A percentile compares a stretch with the other conserved stretches of the same genome.
phyloP scores from a whole-genome alignment of 352 stramenopile genomes.

The Aphanomyces invadans region DNA sequence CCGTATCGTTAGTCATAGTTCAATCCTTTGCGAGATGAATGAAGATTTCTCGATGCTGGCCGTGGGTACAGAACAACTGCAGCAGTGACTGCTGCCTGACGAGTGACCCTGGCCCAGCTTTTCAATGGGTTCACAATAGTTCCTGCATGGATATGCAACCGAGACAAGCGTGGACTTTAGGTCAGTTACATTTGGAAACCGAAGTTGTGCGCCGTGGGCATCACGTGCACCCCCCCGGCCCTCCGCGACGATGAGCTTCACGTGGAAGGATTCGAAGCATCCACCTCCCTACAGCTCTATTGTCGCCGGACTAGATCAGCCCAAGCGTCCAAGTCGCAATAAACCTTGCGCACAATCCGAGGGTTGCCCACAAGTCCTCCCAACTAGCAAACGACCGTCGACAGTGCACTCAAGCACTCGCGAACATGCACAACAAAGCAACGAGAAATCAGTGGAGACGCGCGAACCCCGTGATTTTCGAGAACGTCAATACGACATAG shows the following conservation, averaged over 20 bases:
- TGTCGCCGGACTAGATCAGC: background rate
- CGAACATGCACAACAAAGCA: background rate
- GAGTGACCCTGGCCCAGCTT: no score
- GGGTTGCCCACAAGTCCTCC: background rate
- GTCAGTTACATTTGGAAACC: background rate
- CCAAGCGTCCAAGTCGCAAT: background rate
- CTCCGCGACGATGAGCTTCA: background rate
- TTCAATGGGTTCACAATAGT: no score
- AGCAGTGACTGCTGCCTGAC: no score
- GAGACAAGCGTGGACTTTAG: no score
- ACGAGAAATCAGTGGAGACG: background rate
- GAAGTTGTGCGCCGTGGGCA: no score
- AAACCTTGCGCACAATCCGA: background rate
- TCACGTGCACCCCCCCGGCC: no score
- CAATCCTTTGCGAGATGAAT: no score
- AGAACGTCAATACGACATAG: background rate
- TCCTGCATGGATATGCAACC: no score
- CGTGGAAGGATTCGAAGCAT: slow-evolving; percentile 8
- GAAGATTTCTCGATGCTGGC: no score
- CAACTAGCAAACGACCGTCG: background rate
- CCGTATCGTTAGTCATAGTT: no score
- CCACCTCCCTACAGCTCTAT: background rate
- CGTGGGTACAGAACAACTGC: no score
- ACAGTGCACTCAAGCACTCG: background rate
- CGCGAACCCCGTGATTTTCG: no score